phyloP scores from a whole-genome alignment of 305 asterid species.

The Galium porrigens region DNA sequence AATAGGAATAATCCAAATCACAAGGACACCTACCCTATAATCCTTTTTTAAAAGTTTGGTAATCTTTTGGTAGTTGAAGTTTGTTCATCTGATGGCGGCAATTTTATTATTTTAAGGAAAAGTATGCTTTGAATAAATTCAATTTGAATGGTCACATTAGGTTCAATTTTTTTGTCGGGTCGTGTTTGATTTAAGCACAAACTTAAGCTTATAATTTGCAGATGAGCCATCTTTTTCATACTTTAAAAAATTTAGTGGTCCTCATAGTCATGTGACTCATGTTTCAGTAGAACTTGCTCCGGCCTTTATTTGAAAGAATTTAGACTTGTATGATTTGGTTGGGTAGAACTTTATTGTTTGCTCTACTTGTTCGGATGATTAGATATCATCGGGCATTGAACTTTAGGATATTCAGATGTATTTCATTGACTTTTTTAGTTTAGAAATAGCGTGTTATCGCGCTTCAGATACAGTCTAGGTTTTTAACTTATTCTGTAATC shows the following conservation, averaged over 20 bases:
- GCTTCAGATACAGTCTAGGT: too few species aligned
- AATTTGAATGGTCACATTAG: conserved; percentile 23
- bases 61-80: conserved; percentile 27
- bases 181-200: conserved; percentile 10
- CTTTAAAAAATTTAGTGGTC: conserved; percentile 7
- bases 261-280: conserved; percentile 7
- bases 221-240: conserved; percentile 5
- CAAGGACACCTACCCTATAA: conserved; percentile 25
- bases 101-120: conserved; percentile 22
- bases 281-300: too few species aligned
- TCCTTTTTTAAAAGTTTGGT: background rate
- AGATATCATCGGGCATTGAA: too few species aligned
- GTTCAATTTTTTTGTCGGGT: conserved; percentile 38
- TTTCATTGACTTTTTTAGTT: too few species aligned
- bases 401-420: too few species aligned
- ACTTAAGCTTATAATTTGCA: conserved; percentile 18
- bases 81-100: conserved; percentile 37
- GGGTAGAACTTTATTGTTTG: too few species aligned
- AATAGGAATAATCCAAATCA: conserved; percentile 21
- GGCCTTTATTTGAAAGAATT: too few species aligned
- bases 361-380: too few species aligned
- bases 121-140: conserved; percentile 25
- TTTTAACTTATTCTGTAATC: too few species aligned
- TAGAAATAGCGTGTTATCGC: too few species aligned
- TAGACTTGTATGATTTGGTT: too few species aligned